Percentiles rank a stretch among this genome's conserved stretches.
These are phyloP conservation scores for Saturnispora dispora DNA, from an alignment of 805 yeast genomes.

Conservation along the genomic window DNA sequence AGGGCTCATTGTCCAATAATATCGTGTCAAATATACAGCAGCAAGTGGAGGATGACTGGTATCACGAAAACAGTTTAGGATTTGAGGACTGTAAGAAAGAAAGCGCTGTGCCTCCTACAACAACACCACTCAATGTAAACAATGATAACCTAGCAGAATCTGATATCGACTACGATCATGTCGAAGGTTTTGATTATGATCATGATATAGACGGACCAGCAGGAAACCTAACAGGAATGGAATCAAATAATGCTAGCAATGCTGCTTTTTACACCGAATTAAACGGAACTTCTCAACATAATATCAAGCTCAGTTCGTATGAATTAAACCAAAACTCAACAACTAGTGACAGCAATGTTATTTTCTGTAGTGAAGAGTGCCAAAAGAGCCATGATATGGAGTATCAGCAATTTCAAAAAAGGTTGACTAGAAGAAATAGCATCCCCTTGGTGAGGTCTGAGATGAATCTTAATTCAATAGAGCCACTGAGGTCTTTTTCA, in stretches of 20 bases:
- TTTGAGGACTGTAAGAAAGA: neutral
- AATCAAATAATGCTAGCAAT: slow-evolving; percentile 1
- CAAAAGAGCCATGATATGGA: slow-evolving; percentile 14
- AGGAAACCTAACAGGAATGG: slow-evolving; percentile 1
- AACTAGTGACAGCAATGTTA: neutral
- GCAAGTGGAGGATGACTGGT: neutral
- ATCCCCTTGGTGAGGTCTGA: slow-evolving; percentile 30
- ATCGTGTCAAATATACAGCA: neutral
- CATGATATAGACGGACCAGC: slow-evolving; percentile 10
- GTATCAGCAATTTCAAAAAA: slow-evolving; percentile 15
- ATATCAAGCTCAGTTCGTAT: neutral
- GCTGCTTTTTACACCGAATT: neutral
- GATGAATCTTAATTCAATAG: slow-evolving; percentile 21
- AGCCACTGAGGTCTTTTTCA: neutral
- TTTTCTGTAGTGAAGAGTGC: slow-evolving; percentile 1
- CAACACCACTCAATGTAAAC: neutral
- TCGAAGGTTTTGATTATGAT: slow-evolving; percentile 14
- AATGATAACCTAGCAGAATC: neutral
- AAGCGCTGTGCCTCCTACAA: neutral
- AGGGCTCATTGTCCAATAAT: neutral
- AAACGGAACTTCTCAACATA: neutral
- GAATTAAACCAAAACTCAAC: neutral
- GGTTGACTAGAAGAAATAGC: slow-evolving; percentile 32
- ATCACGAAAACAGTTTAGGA: neutral
- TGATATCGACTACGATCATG: slow-evolving; percentile 10